phyloP scores from a whole-genome alignment of 805 yeast species.

The Lachancea sp. region DNA sequence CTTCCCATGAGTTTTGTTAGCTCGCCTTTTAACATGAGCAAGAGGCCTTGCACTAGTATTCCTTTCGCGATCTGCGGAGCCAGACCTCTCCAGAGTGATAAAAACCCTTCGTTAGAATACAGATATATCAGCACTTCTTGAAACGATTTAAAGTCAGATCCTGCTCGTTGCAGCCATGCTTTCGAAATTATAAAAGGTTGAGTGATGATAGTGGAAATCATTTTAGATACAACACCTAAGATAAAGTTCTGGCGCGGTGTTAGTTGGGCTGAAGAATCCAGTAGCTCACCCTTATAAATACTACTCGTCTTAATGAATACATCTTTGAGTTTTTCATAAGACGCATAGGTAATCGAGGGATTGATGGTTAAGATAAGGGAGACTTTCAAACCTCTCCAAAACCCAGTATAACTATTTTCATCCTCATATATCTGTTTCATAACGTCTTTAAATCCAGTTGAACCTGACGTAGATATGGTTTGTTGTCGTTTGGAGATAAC shows the following conservation, averaged over 20 bases:
- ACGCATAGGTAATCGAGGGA: slow-evolving; percentile 83
- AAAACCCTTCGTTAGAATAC: slow-evolving; percentile 55
- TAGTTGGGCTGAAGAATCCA: slow-evolving; percentile 32
- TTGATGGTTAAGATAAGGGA: slow-evolving; percentile 70
- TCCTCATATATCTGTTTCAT: slow-evolving; percentile 44
- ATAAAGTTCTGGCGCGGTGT: slow-evolving; percentile 60
- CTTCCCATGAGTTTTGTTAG: slow-evolving; percentile 31
- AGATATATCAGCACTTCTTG: slow-evolving; percentile 57
- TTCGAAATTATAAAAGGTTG: slow-evolving; percentile 84
- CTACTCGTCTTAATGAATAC: slow-evolving; percentile 36
- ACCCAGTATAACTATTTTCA: slow-evolving; percentile 50
- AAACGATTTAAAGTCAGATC: slow-evolving; percentile 47
- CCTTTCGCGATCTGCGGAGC: slow-evolving; percentile 78
- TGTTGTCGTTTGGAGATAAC: slow-evolving; percentile 66
- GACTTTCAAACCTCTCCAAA: slow-evolving; percentile 82
- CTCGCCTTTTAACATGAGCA: slow-evolving; percentile 77
- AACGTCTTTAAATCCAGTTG: slow-evolving; percentile 29
- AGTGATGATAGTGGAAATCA: slow-evolving; percentile 71
- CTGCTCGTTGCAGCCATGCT: slow-evolving; percentile 62
- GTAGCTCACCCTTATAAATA: slow-evolving; percentile 7
- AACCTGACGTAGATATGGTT: slow-evolving; percentile 39
- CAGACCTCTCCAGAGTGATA: slow-evolving; percentile 71
- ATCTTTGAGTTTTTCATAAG: slow-evolving; percentile 61
- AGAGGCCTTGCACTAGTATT: slow-evolving; percentile 73
- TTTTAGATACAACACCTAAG: slow-evolving; percentile 74